Base-by-base conservation (phyloP, 768 basidiomycete species). In the Termitomyces sp. region DNA sequence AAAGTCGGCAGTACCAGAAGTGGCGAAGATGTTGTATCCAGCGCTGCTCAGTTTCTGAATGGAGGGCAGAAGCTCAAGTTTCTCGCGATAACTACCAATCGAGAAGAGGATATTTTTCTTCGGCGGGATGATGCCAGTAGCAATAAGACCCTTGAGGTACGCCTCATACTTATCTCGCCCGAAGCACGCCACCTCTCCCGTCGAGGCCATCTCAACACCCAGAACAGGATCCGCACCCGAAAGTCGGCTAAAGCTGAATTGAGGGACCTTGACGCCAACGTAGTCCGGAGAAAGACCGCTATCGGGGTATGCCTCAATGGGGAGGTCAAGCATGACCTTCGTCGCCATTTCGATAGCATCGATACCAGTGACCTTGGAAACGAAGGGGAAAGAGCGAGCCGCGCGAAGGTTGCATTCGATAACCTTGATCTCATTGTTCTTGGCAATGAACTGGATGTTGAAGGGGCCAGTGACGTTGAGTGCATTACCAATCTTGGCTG, bases 361-460 rank as follows among this genome's bases (percentile, higher is more conserved):
- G 62, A 98, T 81, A 32, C 94, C 94, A 7, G 97, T 98, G 56
- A 97, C 94, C 72, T 99, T 99, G 7, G 94, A 97, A 23, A 99
- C 96, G 77, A 99, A 99, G 39, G 96, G 96, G 84, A 96, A 98
- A 0, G 96, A 98, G 57, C 96, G 85, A 22, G 96, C 96, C 0
- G 97, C 97, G 53, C 96, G 92, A 32, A 99, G 77, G 73, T 99
- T 99, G 74, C 96, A 98, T 71, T 99, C 96, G 69, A 99, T 99
- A 64, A 99, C 96, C 80, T 99, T 99, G 80, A 99, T 98, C 72
- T 98, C 96, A 75, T 98, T 98, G 75, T 99, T 91, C 83, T 99
- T 99, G 48, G 96, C 96, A 63, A 99, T 98, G 75, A 99, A 98
- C 76, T 99, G 96, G 67, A 99, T 99, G 68, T 99, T 99, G 84